phyloP scores from a whole-genome alignment of 2,329 filamentous ascomycete species.

The Neopestalotiopsis rosae region DNA sequence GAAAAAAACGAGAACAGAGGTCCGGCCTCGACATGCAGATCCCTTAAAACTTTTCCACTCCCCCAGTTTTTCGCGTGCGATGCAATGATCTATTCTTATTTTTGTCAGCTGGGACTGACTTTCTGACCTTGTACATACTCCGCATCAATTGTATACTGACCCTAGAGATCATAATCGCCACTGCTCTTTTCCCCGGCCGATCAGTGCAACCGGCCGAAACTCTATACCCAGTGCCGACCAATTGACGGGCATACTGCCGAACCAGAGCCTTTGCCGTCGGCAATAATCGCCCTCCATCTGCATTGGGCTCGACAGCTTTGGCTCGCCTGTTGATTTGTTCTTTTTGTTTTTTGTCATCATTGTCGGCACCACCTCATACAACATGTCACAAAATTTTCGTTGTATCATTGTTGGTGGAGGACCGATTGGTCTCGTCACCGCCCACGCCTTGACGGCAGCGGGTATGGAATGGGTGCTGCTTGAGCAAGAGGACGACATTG shows the following conservation, averaged over 20 bases:
- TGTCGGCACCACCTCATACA: not conserved
- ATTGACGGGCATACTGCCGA: not conserved
- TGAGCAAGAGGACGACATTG: not conserved
- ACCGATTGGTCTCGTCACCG: constrained; percentile 3
- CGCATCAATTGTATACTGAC: not conserved
- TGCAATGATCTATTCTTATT: not conserved
- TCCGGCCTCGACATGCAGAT: not conserved
- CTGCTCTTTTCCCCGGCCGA: not conserved
- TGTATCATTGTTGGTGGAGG: constrained; percentile 12
- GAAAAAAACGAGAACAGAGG: not conserved
- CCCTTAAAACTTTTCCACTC: not conserved
- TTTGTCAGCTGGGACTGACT: not conserved
- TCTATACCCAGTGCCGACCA: not conserved
- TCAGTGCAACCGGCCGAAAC: not conserved
- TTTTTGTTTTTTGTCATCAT: not conserved
- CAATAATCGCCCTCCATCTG: not conserved
- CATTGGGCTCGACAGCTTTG: not conserved
- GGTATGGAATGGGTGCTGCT: constrained; percentile 11
- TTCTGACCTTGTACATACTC: not conserved
- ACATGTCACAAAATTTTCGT: not conserved
- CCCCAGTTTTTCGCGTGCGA: not conserved
- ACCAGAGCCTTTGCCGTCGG: not conserved
- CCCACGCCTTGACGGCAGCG: constrained; percentile 5
- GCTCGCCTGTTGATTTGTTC: not conserved
- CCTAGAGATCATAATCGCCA: not conserved